Conservation (phyloP, 1,284 basidiomycete species). For the Cystobasidium slooffiae region DNA sequence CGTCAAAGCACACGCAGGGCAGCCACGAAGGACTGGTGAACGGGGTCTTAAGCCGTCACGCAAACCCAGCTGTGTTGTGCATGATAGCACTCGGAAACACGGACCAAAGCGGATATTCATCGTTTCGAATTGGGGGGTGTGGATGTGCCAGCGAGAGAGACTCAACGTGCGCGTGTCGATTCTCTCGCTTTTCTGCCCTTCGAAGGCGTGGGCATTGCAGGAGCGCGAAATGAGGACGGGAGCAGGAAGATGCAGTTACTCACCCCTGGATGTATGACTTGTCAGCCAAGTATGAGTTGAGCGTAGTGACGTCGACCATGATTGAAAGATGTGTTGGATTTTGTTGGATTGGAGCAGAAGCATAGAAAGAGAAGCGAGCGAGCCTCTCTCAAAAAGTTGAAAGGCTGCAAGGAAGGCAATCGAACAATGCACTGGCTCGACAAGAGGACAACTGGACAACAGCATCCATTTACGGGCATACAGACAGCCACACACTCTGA, state of each 20-base stretch:
- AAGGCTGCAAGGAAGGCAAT: background rate
- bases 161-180: background rate
- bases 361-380: background rate
- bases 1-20: conserved; percentile 67
- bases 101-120: conserved; percentile 93
- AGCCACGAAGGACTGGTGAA: conserved; percentile 59
- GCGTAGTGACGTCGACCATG: conserved; percentile 39
- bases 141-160: conserved; percentile 40
- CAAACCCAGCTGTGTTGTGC: conserved; percentile 41
- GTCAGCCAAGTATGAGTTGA: conserved; percentile 66
- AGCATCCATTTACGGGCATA: background rate
- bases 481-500: no score
- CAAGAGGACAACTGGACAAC: background rate
- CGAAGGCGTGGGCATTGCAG: background rate
- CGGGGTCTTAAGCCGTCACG: conserved; percentile 87
- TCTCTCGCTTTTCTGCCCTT: conserved; percentile 10
- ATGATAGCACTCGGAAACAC: conserved; percentile 85
- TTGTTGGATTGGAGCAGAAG: background rate
- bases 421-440: background rate
- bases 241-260: conserved; percentile 56
- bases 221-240: background rate
- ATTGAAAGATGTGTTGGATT: background rate
- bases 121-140: conserved; percentile 57
- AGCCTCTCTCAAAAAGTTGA: conserved; percentile 9
- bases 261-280: conserved; percentile 91